These are phyloP conservation scores for Helianthus tuberosus DNA, from an alignment of 129 eudicot species.

Conservation along the genomic window DNA sequence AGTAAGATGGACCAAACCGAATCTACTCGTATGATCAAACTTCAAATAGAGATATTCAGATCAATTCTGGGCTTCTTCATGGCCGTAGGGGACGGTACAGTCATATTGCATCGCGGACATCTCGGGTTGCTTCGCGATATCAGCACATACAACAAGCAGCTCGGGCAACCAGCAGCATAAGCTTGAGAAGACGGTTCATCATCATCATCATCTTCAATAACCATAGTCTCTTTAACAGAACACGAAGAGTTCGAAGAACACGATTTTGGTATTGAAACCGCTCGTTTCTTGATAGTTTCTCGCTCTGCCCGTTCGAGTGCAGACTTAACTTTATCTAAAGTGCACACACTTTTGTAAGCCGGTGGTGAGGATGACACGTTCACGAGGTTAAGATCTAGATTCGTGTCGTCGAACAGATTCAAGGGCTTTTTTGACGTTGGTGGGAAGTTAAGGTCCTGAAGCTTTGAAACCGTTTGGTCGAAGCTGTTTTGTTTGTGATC, in stretches of 20 bases:
- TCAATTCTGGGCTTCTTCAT: constrained; percentile 85
- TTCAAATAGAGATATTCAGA: constrained; percentile 63
- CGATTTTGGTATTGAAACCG: constrained; percentile 60
- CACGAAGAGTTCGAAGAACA: constrained; percentile 58
- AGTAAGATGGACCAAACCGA: constrained; percentile 14
- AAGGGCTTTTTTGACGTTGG: constrained; percentile 43
- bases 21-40: constrained; percentile 10
- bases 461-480: constrained; percentile 46
- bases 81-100: constrained; percentile 52
- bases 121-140: constrained; percentile 70
- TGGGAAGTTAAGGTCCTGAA: constrained; percentile 74
- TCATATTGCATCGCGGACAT: constrained; percentile 77
- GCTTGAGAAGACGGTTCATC: constrained; percentile 43
- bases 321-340: constrained; percentile 89
- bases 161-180: constrained; percentile 84
- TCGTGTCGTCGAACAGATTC: constrained; percentile 63
- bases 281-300: constrained; percentile 57
- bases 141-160: constrained; percentile 83
- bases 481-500: constrained; percentile 44
- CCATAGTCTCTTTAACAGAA: constrained; percentile 49
- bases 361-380: constrained; percentile 45
- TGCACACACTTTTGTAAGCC: constrained; percentile 64
- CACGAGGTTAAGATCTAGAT: constrained; percentile 77
- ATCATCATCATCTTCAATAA: constrained; percentile 28
- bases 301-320: constrained; percentile 90